phyloP scores from a whole-genome alignment of 352 stramenopile species.

The Pythium inflatum region DNA sequence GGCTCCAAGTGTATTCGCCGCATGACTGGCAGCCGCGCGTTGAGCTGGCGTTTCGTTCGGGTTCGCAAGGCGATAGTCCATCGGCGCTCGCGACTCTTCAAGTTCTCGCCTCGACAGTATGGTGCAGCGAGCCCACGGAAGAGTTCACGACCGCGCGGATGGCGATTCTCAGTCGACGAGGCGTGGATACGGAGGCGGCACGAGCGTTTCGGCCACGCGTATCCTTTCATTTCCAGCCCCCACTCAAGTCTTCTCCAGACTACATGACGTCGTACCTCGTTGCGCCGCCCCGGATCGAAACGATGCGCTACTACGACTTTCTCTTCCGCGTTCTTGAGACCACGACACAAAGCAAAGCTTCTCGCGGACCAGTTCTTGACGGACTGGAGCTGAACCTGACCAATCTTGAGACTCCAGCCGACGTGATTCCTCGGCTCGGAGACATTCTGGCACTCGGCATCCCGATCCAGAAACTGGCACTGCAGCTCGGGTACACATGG shows the following conservation, averaged over 20 bases:
- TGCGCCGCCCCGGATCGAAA: neutral
- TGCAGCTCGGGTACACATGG: slow-evolving; percentile 8
- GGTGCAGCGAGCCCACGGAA: neutral
- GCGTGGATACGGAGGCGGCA: neutral
- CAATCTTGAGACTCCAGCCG: neutral
- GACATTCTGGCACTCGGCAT: neutral
- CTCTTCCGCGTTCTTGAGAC: neutral
- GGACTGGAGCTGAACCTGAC: neutral
- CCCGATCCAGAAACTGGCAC: neutral
- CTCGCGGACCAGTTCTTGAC: neutral
- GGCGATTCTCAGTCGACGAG: neutral
- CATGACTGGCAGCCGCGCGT: neutral
- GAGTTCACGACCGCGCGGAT: neutral
- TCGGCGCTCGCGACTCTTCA: neutral
- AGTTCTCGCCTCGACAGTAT: neutral
- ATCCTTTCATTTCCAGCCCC: neutral
- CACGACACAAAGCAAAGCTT: too few species aligned
- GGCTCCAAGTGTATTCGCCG: neutral
- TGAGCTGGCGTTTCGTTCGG: neutral
- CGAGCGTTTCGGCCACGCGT: neutral
- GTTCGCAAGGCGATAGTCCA: neutral
- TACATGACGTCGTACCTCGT: neutral
- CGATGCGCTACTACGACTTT: neutral
- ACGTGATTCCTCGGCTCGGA: neutral
- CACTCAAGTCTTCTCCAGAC: neutral